These are phyloP conservation scores for Debaryomyces psychrophilus DNA, from an alignment of 1,139 yeast species.

Conservation along the genomic window DNA sequence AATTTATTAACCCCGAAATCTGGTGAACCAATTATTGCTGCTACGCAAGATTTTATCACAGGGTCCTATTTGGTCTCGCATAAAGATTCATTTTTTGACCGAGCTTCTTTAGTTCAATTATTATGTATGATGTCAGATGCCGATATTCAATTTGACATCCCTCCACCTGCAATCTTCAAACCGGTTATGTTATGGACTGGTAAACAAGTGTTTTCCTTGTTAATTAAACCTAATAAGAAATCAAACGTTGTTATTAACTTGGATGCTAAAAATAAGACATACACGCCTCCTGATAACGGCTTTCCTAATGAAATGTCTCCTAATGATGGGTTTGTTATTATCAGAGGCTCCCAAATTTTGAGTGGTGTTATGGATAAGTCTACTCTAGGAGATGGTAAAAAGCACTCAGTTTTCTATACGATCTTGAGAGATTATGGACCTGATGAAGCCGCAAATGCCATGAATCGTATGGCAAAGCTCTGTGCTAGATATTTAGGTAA, in stretches of 20 bases:
- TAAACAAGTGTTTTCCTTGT: constrained; percentile 86
- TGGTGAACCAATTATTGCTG: constrained; percentile 99
- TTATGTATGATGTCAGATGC: constrained; percentile 98
- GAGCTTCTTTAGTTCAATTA: constrained; percentile 81
- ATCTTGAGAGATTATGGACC: constrained; percentile 95
- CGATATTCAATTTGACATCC: constrained; percentile 80
- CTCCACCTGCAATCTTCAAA: constrained; percentile 92
- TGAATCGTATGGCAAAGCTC: constrained; percentile 98
- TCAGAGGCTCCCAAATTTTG: constrained; percentile 85
- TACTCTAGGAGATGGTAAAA: constrained; percentile 95
- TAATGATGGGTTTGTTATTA: constrained; percentile 90
- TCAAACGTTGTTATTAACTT: constrained; percentile 85
- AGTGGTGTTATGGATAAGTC: constrained; percentile 98
- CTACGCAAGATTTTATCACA: constrained; percentile 98
- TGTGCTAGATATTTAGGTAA: constrained; percentile 95
- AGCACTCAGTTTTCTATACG: constrained; percentile 94
- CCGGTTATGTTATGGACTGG: constrained; percentile 96
- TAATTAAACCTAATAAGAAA: constrained; percentile 77
- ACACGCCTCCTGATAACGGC: constrained; percentile 64
- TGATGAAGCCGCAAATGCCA: constrained; percentile 90
- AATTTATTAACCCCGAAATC: constrained; percentile 94
- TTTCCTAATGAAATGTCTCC: constrained; percentile 94
- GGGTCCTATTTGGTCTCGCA: constrained; percentile 92
- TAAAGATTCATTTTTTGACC: constrained; percentile 89
- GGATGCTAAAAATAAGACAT: constrained; percentile 94